phyloP scores from a whole-genome alignment of 2,329 filamentous ascomycete species.

The Apiospora aurea region DNA sequence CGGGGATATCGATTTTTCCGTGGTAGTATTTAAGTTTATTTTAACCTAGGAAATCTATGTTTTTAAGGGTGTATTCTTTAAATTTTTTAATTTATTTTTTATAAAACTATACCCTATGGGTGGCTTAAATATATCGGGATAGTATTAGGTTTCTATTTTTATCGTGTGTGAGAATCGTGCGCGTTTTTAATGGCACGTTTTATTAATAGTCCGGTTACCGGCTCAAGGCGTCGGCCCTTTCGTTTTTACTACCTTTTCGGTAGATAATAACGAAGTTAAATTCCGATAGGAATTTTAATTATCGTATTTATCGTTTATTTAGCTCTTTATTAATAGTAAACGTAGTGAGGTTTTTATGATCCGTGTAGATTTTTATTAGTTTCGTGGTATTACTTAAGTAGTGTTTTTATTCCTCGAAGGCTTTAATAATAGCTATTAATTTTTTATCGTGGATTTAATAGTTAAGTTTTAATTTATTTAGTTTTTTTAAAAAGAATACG shows the following conservation, averaged over 20 bases:
- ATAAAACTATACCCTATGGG: background rate
- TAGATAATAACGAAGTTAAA: background rate
- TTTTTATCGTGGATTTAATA: no score
- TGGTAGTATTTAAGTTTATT: background rate
- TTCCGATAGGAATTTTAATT: background rate
- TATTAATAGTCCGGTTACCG: background rate
- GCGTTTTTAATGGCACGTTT: background rate
- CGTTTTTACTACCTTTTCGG: background rate
- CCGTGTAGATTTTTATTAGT: no score
- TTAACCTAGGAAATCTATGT: background rate
- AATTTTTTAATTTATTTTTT: background rate
- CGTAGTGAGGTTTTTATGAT: no score
- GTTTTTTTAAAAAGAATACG: no score
- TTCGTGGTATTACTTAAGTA: no score
- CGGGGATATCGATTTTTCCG: background rate
- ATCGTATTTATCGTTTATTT: no score
- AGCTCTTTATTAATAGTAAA: no score
- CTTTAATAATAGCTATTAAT: no score
- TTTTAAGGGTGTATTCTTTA: background rate
- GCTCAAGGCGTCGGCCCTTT: background rate
- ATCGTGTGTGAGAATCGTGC: constrained; percentile 24
- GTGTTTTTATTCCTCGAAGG: no score
- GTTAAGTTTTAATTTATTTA: no score
- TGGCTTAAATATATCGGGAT: background rate
- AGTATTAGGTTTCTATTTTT: constrained; percentile 22